phyloP scores from a whole-genome alignment of 2,329 filamentous ascomycete species.

The Claviceps purpurea region DNA sequence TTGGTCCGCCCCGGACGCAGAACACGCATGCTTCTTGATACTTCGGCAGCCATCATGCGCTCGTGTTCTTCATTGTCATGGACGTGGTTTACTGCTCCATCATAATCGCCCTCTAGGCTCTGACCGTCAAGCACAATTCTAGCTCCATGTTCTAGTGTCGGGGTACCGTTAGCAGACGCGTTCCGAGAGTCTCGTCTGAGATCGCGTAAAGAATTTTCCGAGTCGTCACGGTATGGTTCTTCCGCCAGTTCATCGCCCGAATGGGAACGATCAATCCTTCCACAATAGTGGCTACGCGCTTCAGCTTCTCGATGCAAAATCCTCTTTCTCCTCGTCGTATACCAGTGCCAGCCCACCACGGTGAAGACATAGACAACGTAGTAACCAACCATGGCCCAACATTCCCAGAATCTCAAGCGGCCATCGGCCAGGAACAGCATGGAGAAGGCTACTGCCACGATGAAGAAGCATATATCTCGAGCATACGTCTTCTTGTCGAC shows the following conservation, averaged over 20 bases:
- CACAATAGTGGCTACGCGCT: slow-evolving; percentile 61
- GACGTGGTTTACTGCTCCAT: slow-evolving; percentile 27
- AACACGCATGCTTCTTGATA: slow-evolving; percentile 87
- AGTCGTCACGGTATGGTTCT: slow-evolving; percentile 51
- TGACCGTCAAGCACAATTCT: slow-evolving; percentile 33
- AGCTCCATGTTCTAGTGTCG: slow-evolving; percentile 29
- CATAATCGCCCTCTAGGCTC: slow-evolving; percentile 20
- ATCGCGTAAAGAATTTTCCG: slow-evolving; percentile 19
- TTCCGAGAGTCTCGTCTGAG: slow-evolving; percentile 8
- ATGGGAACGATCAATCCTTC: slow-evolving; percentile 31
- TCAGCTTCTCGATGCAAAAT: slow-evolving; percentile 53
- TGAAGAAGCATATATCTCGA: slow-evolving; percentile 85
- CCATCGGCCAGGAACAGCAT: slow-evolving; percentile 82
- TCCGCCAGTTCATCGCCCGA: slow-evolving; percentile 38
- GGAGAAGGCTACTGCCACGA: slow-evolving; percentile 72
- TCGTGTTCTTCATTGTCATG: slow-evolving; percentile 39
- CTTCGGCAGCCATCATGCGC: slow-evolving; percentile 60
- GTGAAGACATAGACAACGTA: slow-evolving; percentile 81
- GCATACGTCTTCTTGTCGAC: slow-evolving; percentile 84
- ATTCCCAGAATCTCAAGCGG: slow-evolving; percentile 76
- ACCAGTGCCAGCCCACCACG: slow-evolving; percentile 90
- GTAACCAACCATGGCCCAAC: slow-evolving; percentile 75
- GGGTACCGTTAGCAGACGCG: slow-evolving; percentile 22
- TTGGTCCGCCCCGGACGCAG: slow-evolving; percentile 51
- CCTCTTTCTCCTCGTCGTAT: slow-evolving; percentile 47